phyloP scores from a whole-genome alignment of 179 eudicot species.

The Corrigiola litoralis region DNA sequence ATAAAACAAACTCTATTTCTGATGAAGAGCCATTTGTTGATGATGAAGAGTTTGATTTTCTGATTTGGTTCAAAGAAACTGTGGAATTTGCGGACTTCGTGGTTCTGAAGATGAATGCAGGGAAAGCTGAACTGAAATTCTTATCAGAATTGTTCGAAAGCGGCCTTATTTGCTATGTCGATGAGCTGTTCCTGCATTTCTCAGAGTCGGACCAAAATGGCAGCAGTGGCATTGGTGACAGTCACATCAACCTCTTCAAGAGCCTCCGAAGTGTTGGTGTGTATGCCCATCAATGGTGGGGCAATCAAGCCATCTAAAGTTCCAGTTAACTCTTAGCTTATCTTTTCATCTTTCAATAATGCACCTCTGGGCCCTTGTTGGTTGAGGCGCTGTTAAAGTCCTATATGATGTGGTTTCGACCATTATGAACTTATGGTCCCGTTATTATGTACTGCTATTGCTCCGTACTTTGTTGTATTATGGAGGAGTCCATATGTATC shows the following conservation, averaged over 20 bases:
- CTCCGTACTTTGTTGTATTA: neutral
- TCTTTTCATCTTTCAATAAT: constrained; percentile 21
- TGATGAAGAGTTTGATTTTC: constrained; percentile 66
- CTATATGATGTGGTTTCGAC: constrained; percentile 7
- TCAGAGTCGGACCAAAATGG: constrained; percentile 32
- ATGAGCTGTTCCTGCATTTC: constrained; percentile 71
- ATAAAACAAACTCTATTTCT: constrained; percentile 30
- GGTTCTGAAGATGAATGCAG: constrained; percentile 67
- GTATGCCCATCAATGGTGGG: constrained; percentile 75
- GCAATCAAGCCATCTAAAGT: constrained; percentile 24
- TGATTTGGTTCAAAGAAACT: constrained; percentile 65
- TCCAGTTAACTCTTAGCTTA: neutral
- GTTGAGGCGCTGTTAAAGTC: constrained; percentile 18
- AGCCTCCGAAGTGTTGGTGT: constrained; percentile 65
- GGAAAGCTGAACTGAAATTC: constrained; percentile 48
- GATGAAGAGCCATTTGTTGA: constrained; percentile 46
- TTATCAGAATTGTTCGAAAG: constrained; percentile 59
- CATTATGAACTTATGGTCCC: constrained; percentile 1
- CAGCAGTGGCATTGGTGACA: constrained; percentile 22
- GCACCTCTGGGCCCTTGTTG: constrained; percentile 12
- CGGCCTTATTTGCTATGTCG: constrained; percentile 65
- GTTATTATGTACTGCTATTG: neutral
- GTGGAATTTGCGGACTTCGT: constrained; percentile 58
- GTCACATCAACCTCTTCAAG: constrained; percentile 40
- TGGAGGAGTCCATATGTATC: neutral